Base-by-base conservation (phyloP, 345 rosid genomes). In the Euphorbia tirucalli region DNA sequence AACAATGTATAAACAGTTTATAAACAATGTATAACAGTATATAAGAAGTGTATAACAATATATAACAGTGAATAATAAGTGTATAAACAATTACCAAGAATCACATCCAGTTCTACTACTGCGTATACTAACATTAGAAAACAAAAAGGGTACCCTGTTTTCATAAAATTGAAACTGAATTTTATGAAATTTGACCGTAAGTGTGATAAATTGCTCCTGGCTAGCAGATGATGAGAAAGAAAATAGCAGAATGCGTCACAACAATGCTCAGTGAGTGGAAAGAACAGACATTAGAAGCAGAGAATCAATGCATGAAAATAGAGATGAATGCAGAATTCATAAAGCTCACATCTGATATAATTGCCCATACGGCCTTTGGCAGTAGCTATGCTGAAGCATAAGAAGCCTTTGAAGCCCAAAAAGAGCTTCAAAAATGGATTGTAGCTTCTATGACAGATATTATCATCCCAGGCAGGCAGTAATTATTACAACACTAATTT, bases 381-480 rank as follows among this genome's bases (percentile, higher is more conserved):
- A 88, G 85, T 27, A 90, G 94, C 82, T 89, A 86, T 5, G 87
- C 81, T 75, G 90, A 91, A 61, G 44, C 44, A 41, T 11, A 41
- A 41, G 11, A 41, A 41, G 44, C 44, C 44, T 41, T 41, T 41
- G 5, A 88, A 32, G 82, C 91, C 7, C 97, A 87, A 83, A 79
- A 89, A 7, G 83, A 84, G 54, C 96, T 93, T 49, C 90, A 86
- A 41, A 83, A 87, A 58, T 77, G 74, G 39, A 75, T 48, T 73
- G 78, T 24, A 64, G 79, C 82, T 57, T 80, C 75, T 78, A 73
- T 16, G 80, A 73, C 0, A 65, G 78, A 21, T 58, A 84, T 90
- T 11, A 77, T 86, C 73, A 80, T 94, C 57, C 98, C 96, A 2
- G 94, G 97, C 11, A 88, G 82, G 68, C 84, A 93, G 94, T 93